These are phyloP conservation scores for Oxytropis ochrocephala DNA, from an alignment of 306 rosid species.

Conservation along the genomic window DNA sequence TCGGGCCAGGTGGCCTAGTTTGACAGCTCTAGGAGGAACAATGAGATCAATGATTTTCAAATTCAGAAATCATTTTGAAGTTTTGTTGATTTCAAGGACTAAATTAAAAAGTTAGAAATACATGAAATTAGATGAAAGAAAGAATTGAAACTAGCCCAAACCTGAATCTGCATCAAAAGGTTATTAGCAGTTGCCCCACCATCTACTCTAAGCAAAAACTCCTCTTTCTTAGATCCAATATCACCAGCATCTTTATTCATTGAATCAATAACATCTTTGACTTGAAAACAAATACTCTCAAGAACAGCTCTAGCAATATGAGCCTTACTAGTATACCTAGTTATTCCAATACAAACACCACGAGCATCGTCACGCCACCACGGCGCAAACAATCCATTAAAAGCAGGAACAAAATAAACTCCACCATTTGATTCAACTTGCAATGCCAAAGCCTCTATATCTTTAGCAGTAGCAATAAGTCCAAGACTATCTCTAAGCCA, in stretches of 20 bases:
- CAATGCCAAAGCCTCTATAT: slow-evolving; percentile 61
- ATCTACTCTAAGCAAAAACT: slow-evolving; percentile 67
- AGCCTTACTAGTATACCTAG: slow-evolving; percentile 71
- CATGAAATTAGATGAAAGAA: background rate
- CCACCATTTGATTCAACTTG: slow-evolving; percentile 64
- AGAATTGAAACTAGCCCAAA: slow-evolving; percentile 22
- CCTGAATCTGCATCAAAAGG: slow-evolving; percentile 94
- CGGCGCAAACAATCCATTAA: slow-evolving; percentile 87
- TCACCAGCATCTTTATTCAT: slow-evolving; percentile 66
- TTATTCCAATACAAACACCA: slow-evolving; percentile 75
- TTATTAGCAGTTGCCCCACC: slow-evolving; percentile 85
- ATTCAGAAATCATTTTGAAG: too few relatives aligned
- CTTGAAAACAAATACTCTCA: slow-evolving; percentile 90
- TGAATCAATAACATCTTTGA: slow-evolving; percentile 76
- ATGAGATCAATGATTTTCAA: too few relatives aligned
- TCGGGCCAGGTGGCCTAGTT: too few relatives aligned
- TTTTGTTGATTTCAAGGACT: too few relatives aligned
- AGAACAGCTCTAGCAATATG: slow-evolving; percentile 91
- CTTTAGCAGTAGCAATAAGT: slow-evolving; percentile 54
- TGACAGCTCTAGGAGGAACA: too few relatives aligned
- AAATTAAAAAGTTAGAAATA: background rate
- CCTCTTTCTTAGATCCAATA: slow-evolving; percentile 22
- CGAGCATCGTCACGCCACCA: slow-evolving; percentile 99
- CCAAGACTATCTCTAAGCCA: slow-evolving; percentile 93
- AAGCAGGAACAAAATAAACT: slow-evolving; percentile 90